These are phyloP conservation scores for Cupressus sempervirens DNA, from an alignment of 75 land plant species.

Conservation along the genomic window DNA sequence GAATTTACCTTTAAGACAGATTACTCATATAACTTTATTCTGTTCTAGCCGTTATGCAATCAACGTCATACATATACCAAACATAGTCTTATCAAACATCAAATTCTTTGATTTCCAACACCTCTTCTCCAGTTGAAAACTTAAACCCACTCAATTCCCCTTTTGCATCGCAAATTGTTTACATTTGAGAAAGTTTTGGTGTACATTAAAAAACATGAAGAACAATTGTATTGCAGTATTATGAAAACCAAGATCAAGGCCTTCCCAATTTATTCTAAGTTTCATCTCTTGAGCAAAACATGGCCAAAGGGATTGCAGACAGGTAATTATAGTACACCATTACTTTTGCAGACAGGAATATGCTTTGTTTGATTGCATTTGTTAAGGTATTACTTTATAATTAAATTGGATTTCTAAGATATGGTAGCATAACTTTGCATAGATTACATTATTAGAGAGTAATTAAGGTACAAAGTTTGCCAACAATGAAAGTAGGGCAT, in stretches of 20 bases:
- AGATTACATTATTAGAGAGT: not conserved
- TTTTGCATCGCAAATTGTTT: not conserved
- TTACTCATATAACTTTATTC: too few relatives aligned
- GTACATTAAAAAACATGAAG: not conserved
- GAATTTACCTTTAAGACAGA: too few relatives aligned
- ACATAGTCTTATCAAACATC: too few relatives aligned
- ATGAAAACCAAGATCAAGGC: not conserved
- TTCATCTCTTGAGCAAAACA: not conserved
- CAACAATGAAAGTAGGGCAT: not conserved
- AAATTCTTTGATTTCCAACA: too few relatives aligned
- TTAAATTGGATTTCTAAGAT: not conserved
- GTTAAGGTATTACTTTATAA: not conserved
- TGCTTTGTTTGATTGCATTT: not conserved
- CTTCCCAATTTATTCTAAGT: not conserved
- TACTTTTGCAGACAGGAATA: not conserved
- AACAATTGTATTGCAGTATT: not conserved
- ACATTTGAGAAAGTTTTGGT: too few relatives aligned
- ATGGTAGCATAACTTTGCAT: not conserved
- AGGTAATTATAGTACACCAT: too few relatives aligned
- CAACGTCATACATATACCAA: too few relatives aligned
- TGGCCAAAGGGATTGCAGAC: not conserved
- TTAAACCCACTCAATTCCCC: not conserved
- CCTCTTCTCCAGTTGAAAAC: not conserved
- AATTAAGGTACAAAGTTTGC: constrained; percentile 1
- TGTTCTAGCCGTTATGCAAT: too few relatives aligned